Evolutionary conservation across 139 green algal species (phyloP), one percentile per base, ranked within the genome.

Genomic region (Eudorina sp.): DNA sequence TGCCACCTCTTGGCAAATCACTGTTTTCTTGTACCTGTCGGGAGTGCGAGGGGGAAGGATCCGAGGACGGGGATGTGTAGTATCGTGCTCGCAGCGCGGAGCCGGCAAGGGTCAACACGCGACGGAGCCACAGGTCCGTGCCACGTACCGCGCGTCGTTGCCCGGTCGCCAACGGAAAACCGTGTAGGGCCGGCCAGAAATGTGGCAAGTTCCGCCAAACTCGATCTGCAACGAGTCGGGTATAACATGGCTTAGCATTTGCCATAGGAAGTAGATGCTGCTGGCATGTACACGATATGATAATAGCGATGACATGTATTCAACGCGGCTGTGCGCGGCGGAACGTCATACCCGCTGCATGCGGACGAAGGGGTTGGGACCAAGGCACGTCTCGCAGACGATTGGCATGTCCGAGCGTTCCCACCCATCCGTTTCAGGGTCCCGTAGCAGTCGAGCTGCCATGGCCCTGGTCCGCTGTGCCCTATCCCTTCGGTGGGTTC

Each of bases 1-100:
- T 40, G 97, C 96, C n/a, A 99, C 97, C 85, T 98, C 97, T 86
- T 99, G 97, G 89, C 98, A 99, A 79, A 99, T 97, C 86, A 99
- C 98, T 29, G 98, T 99, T 90, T 99, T 99, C 93, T 99, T 99
- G 94, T 98, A 98, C 69, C 94, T 92, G 74, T 55, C 9, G 48
- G 48, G 13, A 13, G 48, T 9, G 48, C 48, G 48, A 13, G 48
- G 48, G 13, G 48, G 48, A 13, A 55, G 11, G 48, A 55, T 21
- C 9, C 9, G 48, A 55, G 48, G 48, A 55, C 62, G 23, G 62
- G 21, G 16, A 11, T 25, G 55, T 66, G 27, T 23, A 66, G 55
- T 34, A 11, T 34, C 27, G 8, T 11, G 55, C 5, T 66, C 55
- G 27, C 55, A 25, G 23, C 55, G 62, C 62, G 19, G 19, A 3